Conservation (phyloP, 2,329 filamentous ascomycete genomes). For the Aureobasidium uvarum region DNA sequence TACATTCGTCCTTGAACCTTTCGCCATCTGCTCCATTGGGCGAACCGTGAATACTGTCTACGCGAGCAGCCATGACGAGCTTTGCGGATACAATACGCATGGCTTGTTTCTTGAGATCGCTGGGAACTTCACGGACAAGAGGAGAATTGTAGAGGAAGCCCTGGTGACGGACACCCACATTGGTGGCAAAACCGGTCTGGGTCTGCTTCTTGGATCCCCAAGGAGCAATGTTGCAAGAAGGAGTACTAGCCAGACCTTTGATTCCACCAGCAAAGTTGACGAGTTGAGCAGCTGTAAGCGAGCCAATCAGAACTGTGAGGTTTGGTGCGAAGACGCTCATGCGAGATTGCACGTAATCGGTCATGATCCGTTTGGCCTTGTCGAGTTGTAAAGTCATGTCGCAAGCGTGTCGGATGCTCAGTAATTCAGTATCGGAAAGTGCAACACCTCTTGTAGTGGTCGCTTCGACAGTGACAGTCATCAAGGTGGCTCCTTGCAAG, state of each 20-base stretch:
- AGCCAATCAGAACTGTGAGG: slow-evolving; percentile 83
- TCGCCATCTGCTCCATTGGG: slow-evolving; percentile 81
- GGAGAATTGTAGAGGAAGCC: slow-evolving; percentile 92
- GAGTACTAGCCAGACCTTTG: slow-evolving; percentile 84
- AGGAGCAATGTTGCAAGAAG: slow-evolving; percentile 86
- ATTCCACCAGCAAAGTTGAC: slow-evolving; percentile 91
- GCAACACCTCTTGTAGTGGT: slow-evolving; percentile 82
- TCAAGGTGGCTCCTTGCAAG: slow-evolving; percentile 82
- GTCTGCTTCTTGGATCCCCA: slow-evolving; percentile 87
- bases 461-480: slow-evolving; percentile 94
- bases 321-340: slow-evolving; percentile 98
- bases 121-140: slow-evolving; percentile 79
- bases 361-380: slow-evolving; percentile 79
- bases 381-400: slow-evolving; percentile 87
- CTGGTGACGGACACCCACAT: slow-evolving; percentile 85
- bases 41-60: slow-evolving; percentile 80
- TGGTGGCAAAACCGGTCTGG: slow-evolving; percentile 81
- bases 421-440: slow-evolving; percentile 71
- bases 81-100: slow-evolving; percentile 95
- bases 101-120: slow-evolving; percentile 85
- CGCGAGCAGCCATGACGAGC: slow-evolving; percentile 85
- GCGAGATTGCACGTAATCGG: slow-evolving; percentile 91
- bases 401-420: slow-evolving; percentile 72
- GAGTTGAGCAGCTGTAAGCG: slow-evolving; percentile 91
- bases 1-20: slow-evolving; percentile 75